Base-by-base conservation (phyloP, 306 rosid species). In the Datisca glomerata region DNA sequence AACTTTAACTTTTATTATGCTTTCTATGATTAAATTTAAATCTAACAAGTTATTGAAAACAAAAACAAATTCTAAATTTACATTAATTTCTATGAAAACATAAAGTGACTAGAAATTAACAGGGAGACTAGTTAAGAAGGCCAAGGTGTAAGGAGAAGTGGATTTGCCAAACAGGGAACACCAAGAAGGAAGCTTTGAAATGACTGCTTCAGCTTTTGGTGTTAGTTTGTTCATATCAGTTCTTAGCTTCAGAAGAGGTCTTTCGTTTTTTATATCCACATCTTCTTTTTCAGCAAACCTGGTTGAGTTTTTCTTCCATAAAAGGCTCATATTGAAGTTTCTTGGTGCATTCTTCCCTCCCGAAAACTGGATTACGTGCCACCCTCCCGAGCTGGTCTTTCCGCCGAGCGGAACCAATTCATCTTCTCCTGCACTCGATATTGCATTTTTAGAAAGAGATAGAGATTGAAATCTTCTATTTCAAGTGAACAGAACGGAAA, bases 81-180 rank as follows among this genome's bases (percentile, higher is more conserved):
- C 31, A 7, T 7, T 10, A 47, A n/a, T n/a, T 47, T 2, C 24
- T 37, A 25, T 10, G 57, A 42, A 43, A 57, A 13, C 6, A 3
- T 44, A 51, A 51, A 10, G 25, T 41, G 36, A 11, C 71, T 74
- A 83, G 53, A 79, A 63, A 29, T 70, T 33, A 55, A 80, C 57
- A 17, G 83, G 79, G 50, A 89, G 95, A 54, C 65, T 56, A 54
- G 28, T 72, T 34, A 89, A 60, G 70, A 89, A 84, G 11, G 98
- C 66, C 21, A 89, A 61, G 54, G 73, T 62, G 63, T 49, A 50
- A 3, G 98, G 97, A 59, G 93, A 72, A 18, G 91, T 84, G 18
- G 93, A 89, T 70, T 89, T 89, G 24, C 98, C 98, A 47, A 89
- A 89, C 67, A 60, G 62, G 3, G 98, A 74, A 52, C 98, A 80